A percentile compares a stretch with the other conserved stretches of the same genome.
Conservation (phyloP, 2,329 filamentous ascomycete genomes). For the Meredithiella fracta region DNA sequence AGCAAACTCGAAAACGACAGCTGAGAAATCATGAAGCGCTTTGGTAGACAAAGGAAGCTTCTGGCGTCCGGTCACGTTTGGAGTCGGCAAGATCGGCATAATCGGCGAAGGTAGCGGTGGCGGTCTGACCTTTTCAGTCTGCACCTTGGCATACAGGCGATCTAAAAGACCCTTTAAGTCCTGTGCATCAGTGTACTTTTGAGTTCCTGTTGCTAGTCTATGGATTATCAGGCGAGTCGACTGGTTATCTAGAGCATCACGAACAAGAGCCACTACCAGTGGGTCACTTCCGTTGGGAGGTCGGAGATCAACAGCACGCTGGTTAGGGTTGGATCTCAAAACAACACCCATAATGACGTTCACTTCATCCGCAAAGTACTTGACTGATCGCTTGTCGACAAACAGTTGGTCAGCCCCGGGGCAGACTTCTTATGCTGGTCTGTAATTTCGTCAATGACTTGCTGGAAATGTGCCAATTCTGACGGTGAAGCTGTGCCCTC, state of each 20-base stretch:
- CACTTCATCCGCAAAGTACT: constrained; percentile 44
- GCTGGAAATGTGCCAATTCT: constrained; percentile 61
- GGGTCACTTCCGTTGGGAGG: constrained; percentile 39
- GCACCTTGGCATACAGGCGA: constrained; percentile 22
- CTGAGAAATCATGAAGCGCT: constrained; percentile 38
- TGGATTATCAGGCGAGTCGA: constrained; percentile 34
- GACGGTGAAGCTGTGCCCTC: constrained; percentile 54
- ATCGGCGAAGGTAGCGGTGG: constrained; percentile 13
- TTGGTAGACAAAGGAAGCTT: constrained; percentile 21
- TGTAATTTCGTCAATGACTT: constrained; percentile 66
- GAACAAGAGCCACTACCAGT: constrained; percentile 39
- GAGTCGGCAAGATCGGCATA: not conserved
- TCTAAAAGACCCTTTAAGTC: constrained; percentile 39
- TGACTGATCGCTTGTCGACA: constrained; percentile 39
- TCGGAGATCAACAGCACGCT: constrained; percentile 35
- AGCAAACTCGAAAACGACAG: constrained; percentile 53
- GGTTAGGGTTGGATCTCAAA: constrained; percentile 39
- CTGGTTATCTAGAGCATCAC: constrained; percentile 37
- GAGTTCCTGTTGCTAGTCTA: constrained; percentile 35
- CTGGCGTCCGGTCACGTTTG: not conserved
- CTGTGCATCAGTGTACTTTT: constrained; percentile 34
- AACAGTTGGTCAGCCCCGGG: constrained; percentile 38
- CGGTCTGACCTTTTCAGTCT: constrained; percentile 16
- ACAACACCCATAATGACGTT: constrained; percentile 42
- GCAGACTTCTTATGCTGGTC: constrained; percentile 37